phyloP scores from a whole-genome alignment of 805 yeast genomes.

The Candida sphagnicola region DNA sequence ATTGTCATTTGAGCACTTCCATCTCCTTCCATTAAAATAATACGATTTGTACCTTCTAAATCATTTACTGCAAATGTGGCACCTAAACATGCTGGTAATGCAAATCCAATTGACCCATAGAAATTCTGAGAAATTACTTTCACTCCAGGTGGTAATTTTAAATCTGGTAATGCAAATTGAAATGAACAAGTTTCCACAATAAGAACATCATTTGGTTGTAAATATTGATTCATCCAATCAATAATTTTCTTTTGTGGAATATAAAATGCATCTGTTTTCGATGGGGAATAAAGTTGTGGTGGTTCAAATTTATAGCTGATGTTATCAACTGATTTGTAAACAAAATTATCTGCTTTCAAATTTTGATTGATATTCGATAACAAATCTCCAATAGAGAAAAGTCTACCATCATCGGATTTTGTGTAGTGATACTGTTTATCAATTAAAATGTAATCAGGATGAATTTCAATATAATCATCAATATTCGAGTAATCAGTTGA shows the following conservation, averaged over 20 bases:
- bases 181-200: slow-evolving; percentile 82
- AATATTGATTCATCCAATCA: slow-evolving; percentile 28
- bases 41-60: slow-evolving; percentile 44
- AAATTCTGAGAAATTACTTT: slow-evolving; percentile 63
- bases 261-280: slow-evolving; percentile 6
- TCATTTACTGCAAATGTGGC: slow-evolving; percentile 71
- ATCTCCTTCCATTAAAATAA: slow-evolving; percentile 80
- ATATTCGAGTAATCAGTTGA: slow-evolving; percentile 18
- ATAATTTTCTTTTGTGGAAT: slow-evolving; percentile 32
- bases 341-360: slow-evolving; percentile 8
- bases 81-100: slow-evolving; percentile 84
- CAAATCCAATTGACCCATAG: slow-evolving; percentile 85
- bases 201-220: slow-evolving; percentile 65
- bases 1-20: slow-evolving; percentile 94
- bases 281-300: slow-evolving; percentile 4
- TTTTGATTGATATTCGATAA: slow-evolving; percentile 22
- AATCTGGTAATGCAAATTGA: slow-evolving; percentile 71
- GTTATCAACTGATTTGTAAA: slow-evolving; percentile 13
- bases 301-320: slow-evolving; percentile 14
- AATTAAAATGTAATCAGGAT: slow-evolving; percentile 39
- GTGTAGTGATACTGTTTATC: slow-evolving; percentile 23
- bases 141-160: slow-evolving; percentile 53
- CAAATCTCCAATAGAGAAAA: slow-evolving; percentile 29
- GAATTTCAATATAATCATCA: slow-evolving; percentile 28
- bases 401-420: slow-evolving; percentile 20